Evolutionary conservation across 2,329 filamentous ascomycete species (phyloP), one percentile per base, ranked within the genome.

Genomic region (Claviceps humidiphila): DNA sequence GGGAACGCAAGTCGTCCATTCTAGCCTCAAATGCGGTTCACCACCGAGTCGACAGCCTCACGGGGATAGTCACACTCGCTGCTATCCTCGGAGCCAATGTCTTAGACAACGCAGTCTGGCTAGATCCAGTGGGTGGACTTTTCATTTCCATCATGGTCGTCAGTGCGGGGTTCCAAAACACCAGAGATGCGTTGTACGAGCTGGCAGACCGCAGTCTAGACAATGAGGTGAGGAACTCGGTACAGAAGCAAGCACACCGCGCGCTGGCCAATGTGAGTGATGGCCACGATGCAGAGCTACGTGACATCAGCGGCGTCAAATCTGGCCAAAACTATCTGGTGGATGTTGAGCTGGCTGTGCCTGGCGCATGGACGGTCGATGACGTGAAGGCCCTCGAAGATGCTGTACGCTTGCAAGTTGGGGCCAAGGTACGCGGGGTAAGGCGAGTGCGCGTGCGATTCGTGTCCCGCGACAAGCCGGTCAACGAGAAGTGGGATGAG

Each of bases 301-400:
- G 85, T 45, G 85, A 87, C 45, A 78, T 97, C 3, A 86, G 89
- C 58, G 93, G 93, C 51, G 78, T 95, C 69, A 98, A 98, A 71
- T 93, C 89, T 3, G 93, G 93, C 34, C 93, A 96, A 68, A 98
- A 96, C 71, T 96, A 94, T 65, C 75, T 97, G 34, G 83, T 97
- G 60, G 93, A 97, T 60, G 68, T 98, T 7, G 90, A 95, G 66
- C 70, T 97, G 55, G 85, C 81, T 2, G 87, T 94, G 16, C 89
- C 91, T 0, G 78, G 76, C 22, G 71, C 73, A 38, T 95, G 87
- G 85, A 85, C 85, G 0, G 73, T 98, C 5, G 79, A 82, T 51
- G 78, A 85, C 51, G 79, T 84, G 7, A 75, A 80, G 40, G 71
- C 76, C 16, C 74, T 95, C 14, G 93, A 98, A 67, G 79, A 85